Percentiles rank a stretch among this genome's conserved stretches.
Evolutionary conservation across 805 yeast genomes (phyloP).

Genomic region (Alloascoidea africana): DNA sequence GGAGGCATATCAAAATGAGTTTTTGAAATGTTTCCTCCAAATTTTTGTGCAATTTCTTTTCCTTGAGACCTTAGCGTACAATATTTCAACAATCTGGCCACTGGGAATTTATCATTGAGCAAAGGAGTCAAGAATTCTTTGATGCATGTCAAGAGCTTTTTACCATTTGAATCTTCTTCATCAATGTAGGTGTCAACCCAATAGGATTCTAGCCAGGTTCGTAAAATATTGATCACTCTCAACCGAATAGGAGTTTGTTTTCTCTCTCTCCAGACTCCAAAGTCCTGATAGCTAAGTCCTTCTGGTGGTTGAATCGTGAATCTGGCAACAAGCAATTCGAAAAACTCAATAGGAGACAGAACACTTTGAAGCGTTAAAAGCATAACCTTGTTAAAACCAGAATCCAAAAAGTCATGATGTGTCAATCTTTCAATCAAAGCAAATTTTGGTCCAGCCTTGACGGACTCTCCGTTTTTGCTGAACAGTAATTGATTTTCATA

Average conservation of each 20-base stretch:
- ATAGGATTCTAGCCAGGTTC: slow-evolving; percentile 46
- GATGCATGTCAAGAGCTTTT: background rate
- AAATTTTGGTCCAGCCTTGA: slow-evolving; percentile 66
- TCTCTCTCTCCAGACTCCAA: slow-evolving; percentile 56
- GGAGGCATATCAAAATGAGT: slow-evolving; percentile 1
- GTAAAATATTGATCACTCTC: slow-evolving; percentile 51
- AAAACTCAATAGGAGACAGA: slow-evolving; percentile 47
- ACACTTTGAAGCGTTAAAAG: slow-evolving; percentile 66
- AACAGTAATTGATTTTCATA: slow-evolving; percentile 32
- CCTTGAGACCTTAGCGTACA: background rate
- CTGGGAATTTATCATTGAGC: background rate
- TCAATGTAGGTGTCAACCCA: slow-evolving; percentile 54
- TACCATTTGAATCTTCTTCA: slow-evolving; percentile 13
- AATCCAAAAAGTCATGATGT: slow-evolving; percentile 47
- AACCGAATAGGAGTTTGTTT: slow-evolving; percentile 52
- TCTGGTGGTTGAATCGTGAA: slow-evolving; percentile 73
- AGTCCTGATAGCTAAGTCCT: slow-evolving; percentile 71
- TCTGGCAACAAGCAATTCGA: slow-evolving; percentile 42
- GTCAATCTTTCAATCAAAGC: slow-evolving; percentile 67
- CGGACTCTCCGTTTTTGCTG: slow-evolving; percentile 45
- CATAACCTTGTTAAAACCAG: slow-evolving; percentile 52
- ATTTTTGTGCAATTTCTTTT: background rate
- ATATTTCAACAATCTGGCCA: slow-evolving; percentile 1
- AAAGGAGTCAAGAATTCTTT: background rate
- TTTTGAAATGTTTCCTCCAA: background rate